Base-by-base conservation (phyloP, 2,329 filamentous ascomycete species). In the Fusarium torreyae region DNA sequence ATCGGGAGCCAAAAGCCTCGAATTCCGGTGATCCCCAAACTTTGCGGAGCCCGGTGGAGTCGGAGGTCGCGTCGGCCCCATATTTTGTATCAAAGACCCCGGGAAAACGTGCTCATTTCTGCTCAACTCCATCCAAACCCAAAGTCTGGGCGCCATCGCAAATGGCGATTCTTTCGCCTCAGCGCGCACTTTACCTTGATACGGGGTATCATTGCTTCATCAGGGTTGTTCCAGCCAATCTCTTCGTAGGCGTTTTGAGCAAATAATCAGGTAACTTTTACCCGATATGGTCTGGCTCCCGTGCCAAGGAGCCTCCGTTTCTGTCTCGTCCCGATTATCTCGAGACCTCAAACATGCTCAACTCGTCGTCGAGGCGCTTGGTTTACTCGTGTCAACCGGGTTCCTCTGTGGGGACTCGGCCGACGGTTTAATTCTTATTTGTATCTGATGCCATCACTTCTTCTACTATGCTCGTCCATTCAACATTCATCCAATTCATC, bases 81-180 rank as follows among this genome's bases (percentile, higher is more conserved):
- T 55, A 11, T 7, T n/a, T 38, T n/a, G 17, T 43, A 20, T 24
- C 36, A 3, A 31, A 54, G 49, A 72, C 52, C 74, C 71, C 67
- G 39, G 69, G 63, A 76, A 79, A 79, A 80, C 75, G 67, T 80
- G 78, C 78, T 79, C 78, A 80, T 78, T 77, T 55, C 57, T 79
- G 78, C 78, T 79, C 78, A 78, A 65, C 63, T 69, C 44, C 26
- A 62, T 28, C 22, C 28, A 31, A 31, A 31, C 28, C 28, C 28
- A 31, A 31, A 11, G 28, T 31, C 28, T 31, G 10, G 28, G 28
- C 28, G 10, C 28, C 10, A 18, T 61, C 33, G 48, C 40, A 20
- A 50, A 31, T 22, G 15, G 42, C 22, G 45, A 44, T 43, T 49
- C 50, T 43, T 49, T 59, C 48, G 46, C 26, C 42, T 67, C 46